These are phyloP conservation scores for Botryococcus braunii DNA, from an alignment of 163 green algal genomes.

Conservation along the genomic window DNA sequence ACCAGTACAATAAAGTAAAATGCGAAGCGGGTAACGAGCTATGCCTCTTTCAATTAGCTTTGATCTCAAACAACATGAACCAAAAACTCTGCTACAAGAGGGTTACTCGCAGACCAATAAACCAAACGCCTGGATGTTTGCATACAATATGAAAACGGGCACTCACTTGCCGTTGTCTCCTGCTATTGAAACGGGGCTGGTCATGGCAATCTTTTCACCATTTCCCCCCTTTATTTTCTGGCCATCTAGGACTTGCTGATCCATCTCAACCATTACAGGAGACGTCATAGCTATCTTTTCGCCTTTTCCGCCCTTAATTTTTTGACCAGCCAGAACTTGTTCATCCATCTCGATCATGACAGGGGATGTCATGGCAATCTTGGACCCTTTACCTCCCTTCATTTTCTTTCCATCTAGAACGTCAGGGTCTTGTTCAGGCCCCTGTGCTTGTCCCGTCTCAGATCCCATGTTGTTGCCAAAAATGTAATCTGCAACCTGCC, in stretches of 20 bases:
- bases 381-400: conserved; percentile 8
- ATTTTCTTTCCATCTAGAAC: too few relatives aligned
- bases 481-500: conserved; percentile 39
- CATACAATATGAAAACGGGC: too few relatives aligned
- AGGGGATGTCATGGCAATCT: conserved; percentile 44
- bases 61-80: too few relatives aligned
- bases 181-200: background rate
- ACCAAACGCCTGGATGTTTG: too few relatives aligned
- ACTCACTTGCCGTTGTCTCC: background rate
- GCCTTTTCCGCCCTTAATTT: conserved; percentile 20
- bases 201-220: background rate
- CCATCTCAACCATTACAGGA: conserved; percentile 33
- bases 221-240: background rate
- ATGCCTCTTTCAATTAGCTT: too few relatives aligned
- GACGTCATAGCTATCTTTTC: conserved; percentile 49
- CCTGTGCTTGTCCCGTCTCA: too few relatives aligned
- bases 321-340: conserved; percentile 6
- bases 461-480: conserved; percentile 36
- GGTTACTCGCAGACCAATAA: too few relatives aligned
- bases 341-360: conserved; percentile 24
- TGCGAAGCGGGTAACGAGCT: too few relatives aligned
- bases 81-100: too few relatives aligned
- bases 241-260: too few relatives aligned
- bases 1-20: too few relatives aligned
- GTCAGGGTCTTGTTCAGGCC: too few relatives aligned